Evolutionary conservation across 2,329 filamentous ascomycete species (phyloP), one percentile per base, ranked within the genome.

Genomic region (Penicillium sp.): DNA sequence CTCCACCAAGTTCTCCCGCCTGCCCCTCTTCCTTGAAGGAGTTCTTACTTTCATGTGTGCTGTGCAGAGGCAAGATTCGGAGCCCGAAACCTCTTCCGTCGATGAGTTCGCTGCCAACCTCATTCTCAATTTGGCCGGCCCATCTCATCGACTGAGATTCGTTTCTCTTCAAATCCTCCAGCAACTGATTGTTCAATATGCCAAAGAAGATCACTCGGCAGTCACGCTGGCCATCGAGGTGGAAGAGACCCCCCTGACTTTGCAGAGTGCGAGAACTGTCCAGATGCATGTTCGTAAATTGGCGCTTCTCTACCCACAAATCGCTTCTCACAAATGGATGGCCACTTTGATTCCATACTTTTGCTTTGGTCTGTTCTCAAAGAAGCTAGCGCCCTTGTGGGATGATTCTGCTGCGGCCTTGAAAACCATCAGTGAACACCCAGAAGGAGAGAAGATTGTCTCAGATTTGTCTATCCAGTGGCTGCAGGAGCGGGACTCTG

Each of bases 231-330:
- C 96, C 79, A 83, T 93, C 17, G 85, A 92, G 65, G 88, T 93
- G 17, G 93, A 98, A 75, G 86, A 92, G 65, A 91, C 89, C 6
- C 88, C 91, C 0, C 79, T 96, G n/a, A 87, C 86, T 51, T 82
- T 97, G 4, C 87, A 93, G 60, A 92, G 90, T 54, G 86, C 88
- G 55, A 87, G 95, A 59, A 87, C 87, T 19, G 86, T 97, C 37
- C 89, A 91, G 2, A 96, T 97, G 86, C 88, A 94, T 65, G 85
- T 97, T 58, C 90, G 94, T 51, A 93, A 92, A 71, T 83, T 97
- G 47, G 89, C 84, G 2, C 79, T 84, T 17, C 75, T 83, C 22
- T 96, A 95, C 73, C 78, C 84, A 6, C 81, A 85, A 26, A 73
- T 89, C 10, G 80, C 82, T 44, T 79, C 85, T 2, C 83, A 86